phyloP scores from a whole-genome alignment of 164 flowering plant genomes.

The Amborella trichopoda region DNA sequence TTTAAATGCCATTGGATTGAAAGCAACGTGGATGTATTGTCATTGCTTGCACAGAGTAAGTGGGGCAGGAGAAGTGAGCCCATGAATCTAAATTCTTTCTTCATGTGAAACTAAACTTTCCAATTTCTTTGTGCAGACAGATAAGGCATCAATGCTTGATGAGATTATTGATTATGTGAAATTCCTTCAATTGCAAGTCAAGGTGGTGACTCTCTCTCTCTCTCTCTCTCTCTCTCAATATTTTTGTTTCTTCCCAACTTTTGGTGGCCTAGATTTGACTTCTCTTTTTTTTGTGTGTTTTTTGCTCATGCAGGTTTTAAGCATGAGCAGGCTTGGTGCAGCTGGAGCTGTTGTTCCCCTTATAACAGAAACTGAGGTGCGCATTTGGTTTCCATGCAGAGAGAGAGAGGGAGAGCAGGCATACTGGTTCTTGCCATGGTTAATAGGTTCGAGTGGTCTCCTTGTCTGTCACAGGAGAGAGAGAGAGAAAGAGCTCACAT shows the following conservation, averaged over 20 bases:
- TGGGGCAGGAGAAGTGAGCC: too few species aligned
- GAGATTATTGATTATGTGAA: constrained; percentile 33
- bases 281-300: too few species aligned
- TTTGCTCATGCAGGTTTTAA: constrained; percentile 22
- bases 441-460: background rate
- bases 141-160: constrained; percentile 33
- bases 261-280: background rate
- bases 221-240: too few species aligned
- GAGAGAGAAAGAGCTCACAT: background rate
- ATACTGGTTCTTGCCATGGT: background rate
- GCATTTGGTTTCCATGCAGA: background rate
- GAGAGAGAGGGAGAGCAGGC: too few species aligned
- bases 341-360: constrained; percentile 38
- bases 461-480: background rate
- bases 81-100: too few species aligned
- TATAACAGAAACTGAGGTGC: constrained; percentile 31
- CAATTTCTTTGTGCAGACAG: constrained; percentile 16
- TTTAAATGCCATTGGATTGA: too few species aligned
- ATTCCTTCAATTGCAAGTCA: constrained; percentile 31
- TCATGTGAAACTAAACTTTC: background rate
- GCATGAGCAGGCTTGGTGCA: constrained; percentile 43
- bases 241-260: too few species aligned
- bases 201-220: constrained; percentile 10
- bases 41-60: too few species aligned
- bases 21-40: too few species aligned